Percentiles rank a stretch among this genome's conserved stretches.
Conservation (phyloP, 495 filamentous ascomycete species). For the Trichoderma reesei region DNA sequence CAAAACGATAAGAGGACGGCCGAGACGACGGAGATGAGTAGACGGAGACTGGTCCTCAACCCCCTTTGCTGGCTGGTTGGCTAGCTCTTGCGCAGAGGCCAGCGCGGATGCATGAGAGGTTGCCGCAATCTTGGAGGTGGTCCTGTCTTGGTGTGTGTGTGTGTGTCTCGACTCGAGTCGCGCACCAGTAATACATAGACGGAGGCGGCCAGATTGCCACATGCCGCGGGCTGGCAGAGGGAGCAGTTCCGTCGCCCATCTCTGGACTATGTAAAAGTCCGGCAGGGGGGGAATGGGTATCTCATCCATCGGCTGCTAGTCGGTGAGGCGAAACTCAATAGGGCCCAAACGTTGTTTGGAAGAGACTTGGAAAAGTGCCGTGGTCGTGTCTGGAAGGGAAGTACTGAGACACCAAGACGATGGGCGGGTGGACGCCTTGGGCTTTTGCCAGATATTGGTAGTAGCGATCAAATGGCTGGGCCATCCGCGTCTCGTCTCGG, state of each 20-base stretch:
- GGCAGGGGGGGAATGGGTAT: neutral
- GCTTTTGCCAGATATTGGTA: neutral
- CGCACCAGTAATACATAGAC: conserved; percentile 3
- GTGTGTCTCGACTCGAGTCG: too few species aligned
- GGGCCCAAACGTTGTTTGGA: too few species aligned
- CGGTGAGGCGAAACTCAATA: neutral
- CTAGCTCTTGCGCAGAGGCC: neutral
- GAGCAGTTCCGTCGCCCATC: neutral
- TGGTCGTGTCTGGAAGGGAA: too few species aligned
- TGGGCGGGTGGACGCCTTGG: neutral
- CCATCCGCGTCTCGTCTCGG: neutral
- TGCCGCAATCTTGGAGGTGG: neutral
- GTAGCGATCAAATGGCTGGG: neutral
- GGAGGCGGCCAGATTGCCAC: conserved; percentile 4
- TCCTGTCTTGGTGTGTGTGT: neutral
- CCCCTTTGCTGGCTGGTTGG: neutral
- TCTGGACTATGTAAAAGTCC: neutral
- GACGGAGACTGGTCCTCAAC: too few species aligned
- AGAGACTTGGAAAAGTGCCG: too few species aligned
- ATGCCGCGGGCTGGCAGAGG: neutral
- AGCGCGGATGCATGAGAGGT: neutral
- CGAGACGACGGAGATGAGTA: too few species aligned
- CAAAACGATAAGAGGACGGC: too few species aligned
- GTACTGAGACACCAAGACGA: neutral
- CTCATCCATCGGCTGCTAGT: too few species aligned